Evolutionary conservation across 2,329 filamentous ascomycete species (phyloP).

Genomic region (Capronia coronata): DNA sequence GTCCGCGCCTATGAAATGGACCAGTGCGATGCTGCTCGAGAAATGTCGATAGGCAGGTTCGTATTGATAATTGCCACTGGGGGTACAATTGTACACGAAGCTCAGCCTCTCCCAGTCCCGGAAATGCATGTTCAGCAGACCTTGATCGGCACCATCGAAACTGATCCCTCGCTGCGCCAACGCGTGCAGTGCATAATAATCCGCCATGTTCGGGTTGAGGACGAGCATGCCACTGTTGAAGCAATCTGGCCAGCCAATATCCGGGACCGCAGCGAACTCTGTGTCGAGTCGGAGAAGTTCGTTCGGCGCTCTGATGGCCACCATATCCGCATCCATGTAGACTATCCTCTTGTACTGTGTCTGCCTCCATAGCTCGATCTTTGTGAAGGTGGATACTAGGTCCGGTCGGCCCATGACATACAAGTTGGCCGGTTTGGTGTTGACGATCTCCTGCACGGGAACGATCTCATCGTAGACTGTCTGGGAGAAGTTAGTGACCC

Average conservation of each 20-base stretch:
- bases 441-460: constrained; percentile 72
- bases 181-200: constrained; percentile 76
- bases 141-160: constrained; percentile 96
- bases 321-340: constrained; percentile 88
- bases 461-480: constrained; percentile 82
- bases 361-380: constrained; percentile 90
- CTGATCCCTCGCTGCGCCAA: constrained; percentile 82
- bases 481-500: constrained; percentile 41
- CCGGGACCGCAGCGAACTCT: constrained; percentile 68
- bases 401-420: constrained; percentile 88
- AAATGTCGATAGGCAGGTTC: constrained; percentile 91
- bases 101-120: constrained; percentile 77
- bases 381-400: constrained; percentile 88
- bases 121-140: constrained; percentile 91
- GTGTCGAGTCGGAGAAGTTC: constrained; percentile 71
- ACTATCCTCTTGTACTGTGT: constrained; percentile 86
- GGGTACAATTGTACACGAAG: constrained; percentile 96
- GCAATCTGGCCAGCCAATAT: constrained; percentile 95
- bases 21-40: constrained; percentile 77
- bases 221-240: constrained; percentile 99
- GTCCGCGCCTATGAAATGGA: constrained; percentile 86
- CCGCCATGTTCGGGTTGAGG: constrained; percentile 73
- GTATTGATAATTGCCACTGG: constrained; percentile 95
- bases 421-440: constrained; percentile 71
- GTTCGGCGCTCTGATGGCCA: constrained; percentile 84